Percentiles rank a stretch among this genome's conserved stretches.
Conservation (phyloP, 176 grass and related monocot genomes). For the Elymus sibiricus region DNA sequence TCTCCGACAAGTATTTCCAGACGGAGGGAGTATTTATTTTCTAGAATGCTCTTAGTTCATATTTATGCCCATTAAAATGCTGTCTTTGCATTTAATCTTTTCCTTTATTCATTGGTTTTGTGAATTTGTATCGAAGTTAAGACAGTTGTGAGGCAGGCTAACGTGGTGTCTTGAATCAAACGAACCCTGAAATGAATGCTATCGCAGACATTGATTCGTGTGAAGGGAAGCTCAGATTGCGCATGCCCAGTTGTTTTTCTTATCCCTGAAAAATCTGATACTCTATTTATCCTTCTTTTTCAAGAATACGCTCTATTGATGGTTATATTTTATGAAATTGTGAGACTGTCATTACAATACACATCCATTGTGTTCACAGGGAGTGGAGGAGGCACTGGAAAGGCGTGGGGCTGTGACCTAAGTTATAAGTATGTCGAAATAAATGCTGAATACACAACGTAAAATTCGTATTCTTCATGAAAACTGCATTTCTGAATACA, state of each 20-base stretch:
- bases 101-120: background rate
- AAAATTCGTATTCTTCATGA: background rate
- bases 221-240: background rate
- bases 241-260: background rate
- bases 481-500: background rate
- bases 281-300: background rate
- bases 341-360: background rate
- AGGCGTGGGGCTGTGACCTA: slow-evolving; percentile 95
- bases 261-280: background rate
- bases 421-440: slow-evolving; percentile 99
- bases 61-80: background rate
- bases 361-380: slow-evolving; percentile 36
- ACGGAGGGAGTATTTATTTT: background rate
- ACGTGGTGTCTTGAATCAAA: slow-evolving; percentile 1
- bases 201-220: background rate
- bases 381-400: slow-evolving; percentile 57
- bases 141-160: background rate
- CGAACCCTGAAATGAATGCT: slow-evolving; percentile 22
- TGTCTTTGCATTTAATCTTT: slow-evolving; percentile 1
- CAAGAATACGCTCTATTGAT: background rate
- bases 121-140: background rate
- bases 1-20: too few species aligned
- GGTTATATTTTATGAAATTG: slow-evolving; percentile 3
- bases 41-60: background rate
- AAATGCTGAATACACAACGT: slow-evolving; percentile 97